Conservation (phyloP, 2,329 filamentous ascomycete genomes). For the Parascedosporium putredinis region DNA sequence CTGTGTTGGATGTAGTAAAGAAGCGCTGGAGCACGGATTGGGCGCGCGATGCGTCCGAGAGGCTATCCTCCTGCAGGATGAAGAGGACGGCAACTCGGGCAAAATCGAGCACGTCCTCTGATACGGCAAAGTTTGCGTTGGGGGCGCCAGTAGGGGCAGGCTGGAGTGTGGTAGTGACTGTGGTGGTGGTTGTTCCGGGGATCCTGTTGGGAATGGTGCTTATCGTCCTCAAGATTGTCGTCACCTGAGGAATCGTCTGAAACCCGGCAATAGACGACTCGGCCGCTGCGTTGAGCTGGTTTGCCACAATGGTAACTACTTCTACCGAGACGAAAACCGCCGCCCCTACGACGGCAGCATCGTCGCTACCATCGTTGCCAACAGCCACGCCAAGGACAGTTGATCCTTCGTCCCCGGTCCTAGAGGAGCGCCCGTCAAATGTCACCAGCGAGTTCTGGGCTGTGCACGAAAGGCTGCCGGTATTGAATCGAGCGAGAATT, state of each 20-base stretch:
- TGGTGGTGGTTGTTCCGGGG: slow-evolving; percentile 7
- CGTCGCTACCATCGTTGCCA: slow-evolving; percentile 5
- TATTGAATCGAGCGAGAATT: slow-evolving; percentile 68
- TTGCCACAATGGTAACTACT: slow-evolving; percentile 9
- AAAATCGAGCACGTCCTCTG: slow-evolving; percentile 51
- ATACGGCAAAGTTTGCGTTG: slow-evolving; percentile 32
- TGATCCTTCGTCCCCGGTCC: slow-evolving; percentile 20
- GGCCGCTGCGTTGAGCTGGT: slow-evolving; percentile 2
- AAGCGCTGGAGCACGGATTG: slow-evolving; percentile 45
- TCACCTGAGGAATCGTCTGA: slow-evolving; percentile 6
- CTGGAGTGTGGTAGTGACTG: slow-evolving; percentile 7
- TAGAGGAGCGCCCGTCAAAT: slow-evolving; percentile 51
- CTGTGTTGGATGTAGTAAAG: slow-evolving; percentile 31
- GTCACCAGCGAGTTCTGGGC: slow-evolving; percentile 82
- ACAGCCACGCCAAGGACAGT: slow-evolving; percentile 17
- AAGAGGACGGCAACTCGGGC: slow-evolving; percentile 51
- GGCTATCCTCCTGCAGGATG: slow-evolving; percentile 44
- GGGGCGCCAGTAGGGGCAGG: not conserved
- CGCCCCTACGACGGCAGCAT: slow-evolving; percentile 3
- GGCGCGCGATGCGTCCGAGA: slow-evolving; percentile 40
- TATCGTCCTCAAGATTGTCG: slow-evolving; percentile 8
- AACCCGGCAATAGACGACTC: not conserved
- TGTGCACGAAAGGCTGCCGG: slow-evolving; percentile 65
- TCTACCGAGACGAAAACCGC: slow-evolving; percentile 8
- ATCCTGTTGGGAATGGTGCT: slow-evolving; percentile 8